Evolutionary conservation across 1,139 yeast species (phyloP), one percentile per base, ranked within the genome.

Genomic region (Suhomyces maxii): DNA sequence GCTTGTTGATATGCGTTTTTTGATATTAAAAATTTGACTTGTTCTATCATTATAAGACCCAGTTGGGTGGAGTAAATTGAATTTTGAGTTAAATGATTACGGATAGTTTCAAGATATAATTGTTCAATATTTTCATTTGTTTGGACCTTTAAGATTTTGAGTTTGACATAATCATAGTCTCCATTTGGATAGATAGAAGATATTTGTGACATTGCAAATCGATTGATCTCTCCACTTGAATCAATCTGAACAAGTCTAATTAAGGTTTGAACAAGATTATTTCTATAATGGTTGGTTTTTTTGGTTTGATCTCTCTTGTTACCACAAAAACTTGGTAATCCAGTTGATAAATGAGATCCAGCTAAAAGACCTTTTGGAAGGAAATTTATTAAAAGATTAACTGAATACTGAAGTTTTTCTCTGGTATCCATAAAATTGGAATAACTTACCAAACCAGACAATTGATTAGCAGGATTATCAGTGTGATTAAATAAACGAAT

Each of bases 1-100:
- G 79, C 79, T 10, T 56, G 47, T 0, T 45, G 48, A 51, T 58
- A 67, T 14, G 60, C 48, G 7, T 56, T 53, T 46, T 66, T 65
- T 6, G 74, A 61, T 3, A 74, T 58, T 23, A 74, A 55, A 47
- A 67, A 74, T 41, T 68, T 69, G 9, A 69, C 67, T 51, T 74
- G 79, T 42, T 74, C 78, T 3, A 67, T 47, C 26, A 74, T 53
- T 1, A 73, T 59, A 34, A 74, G 55, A 4, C 73, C 74, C 46
- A 63, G 63, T 49, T 73, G 77, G 11, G 73, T 65, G 3, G 66
- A 51, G 44, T 54, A 64, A 3, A 59, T 42, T 12, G 56, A 52
- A 26, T 50, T 47, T 8, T 50, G 32, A 10, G 50, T 34, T 32
- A 68, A 53, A 46, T 63, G 65, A 6, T 45, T 37, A 47, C 67